phyloP scores from a whole-genome alignment of 2,329 filamentous ascomycete genomes.

The Epichloe brachyelytri region DNA sequence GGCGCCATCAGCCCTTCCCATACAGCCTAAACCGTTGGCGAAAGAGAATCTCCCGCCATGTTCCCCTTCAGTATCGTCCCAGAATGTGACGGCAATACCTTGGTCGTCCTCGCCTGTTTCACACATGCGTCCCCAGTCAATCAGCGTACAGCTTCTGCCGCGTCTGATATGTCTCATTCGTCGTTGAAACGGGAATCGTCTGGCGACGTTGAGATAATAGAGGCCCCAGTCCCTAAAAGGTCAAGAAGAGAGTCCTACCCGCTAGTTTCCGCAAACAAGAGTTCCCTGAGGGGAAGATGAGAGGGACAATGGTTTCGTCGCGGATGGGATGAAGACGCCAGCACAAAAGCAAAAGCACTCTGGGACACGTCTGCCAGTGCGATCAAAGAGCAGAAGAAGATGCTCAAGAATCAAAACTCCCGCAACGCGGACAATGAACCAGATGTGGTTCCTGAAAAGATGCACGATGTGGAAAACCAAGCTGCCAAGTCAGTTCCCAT shows the following conservation, averaged over 20 bases:
- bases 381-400: conserved; percentile 66
- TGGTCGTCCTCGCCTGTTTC: conserved; percentile 59
- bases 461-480: conserved; percentile 25
- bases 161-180: conserved; percentile 11
- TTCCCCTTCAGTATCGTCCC: conserved; percentile 16
- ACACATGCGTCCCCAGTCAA: conserved; percentile 28
- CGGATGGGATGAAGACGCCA: conserved; percentile 16
- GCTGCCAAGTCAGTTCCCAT: conserved; percentile 38
- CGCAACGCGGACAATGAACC: conserved; percentile 26
- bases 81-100: conserved; percentile 30
- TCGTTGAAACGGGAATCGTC: conserved; percentile 31
- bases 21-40: conserved; percentile 15
- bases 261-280: conserved; percentile 24
- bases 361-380: conserved; percentile 68
- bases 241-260: conserved; percentile 55
- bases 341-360: conserved; percentile 23
- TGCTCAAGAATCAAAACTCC: conserved; percentile 45
- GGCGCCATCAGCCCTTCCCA: conserved; percentile 39
- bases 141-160: conserved; percentile 7
- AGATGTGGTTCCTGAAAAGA: conserved; percentile 23
- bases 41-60: conserved; percentile 16
- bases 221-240: conserved; percentile 18
- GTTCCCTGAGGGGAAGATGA: conserved; percentile 21
- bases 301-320: neutral
- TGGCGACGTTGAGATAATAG: conserved; percentile 15